Percentiles rank a stretch among this genome's conserved stretches.
Conservation (phyloP, 202 grass and related monocot species). For the Schoenoplectus tabernaemontani region DNA sequence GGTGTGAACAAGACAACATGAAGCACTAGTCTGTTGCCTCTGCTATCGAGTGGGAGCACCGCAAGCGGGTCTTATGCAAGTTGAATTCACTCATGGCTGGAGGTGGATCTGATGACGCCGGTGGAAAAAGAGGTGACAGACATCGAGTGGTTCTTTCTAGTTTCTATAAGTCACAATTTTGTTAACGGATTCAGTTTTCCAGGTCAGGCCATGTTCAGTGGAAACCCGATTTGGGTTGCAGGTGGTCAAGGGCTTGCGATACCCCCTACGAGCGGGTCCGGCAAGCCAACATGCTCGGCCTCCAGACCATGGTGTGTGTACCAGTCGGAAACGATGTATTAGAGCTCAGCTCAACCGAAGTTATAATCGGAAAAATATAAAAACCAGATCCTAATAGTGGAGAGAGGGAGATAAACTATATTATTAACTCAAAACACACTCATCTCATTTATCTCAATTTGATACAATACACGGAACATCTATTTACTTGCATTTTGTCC, state of each 20-base stretch:
- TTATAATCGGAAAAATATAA: too few species aligned
- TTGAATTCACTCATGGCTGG: slow-evolving; percentile 74
- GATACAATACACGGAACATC: too few species aligned
- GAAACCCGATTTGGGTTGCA: slow-evolving; percentile 49
- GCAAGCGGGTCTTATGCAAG: slow-evolving; percentile 71
- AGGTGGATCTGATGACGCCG: slow-evolving; percentile 34
- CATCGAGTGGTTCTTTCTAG: slow-evolving; percentile 97
- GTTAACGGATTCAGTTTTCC: slow-evolving; percentile 41
- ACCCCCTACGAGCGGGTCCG: slow-evolving; percentile 51
- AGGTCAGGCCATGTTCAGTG: slow-evolving; percentile 39
- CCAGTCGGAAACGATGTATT: slow-evolving; percentile 65
- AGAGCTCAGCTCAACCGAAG: slow-evolving; percentile 77
- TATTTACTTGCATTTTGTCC: too few species aligned
- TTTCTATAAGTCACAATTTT: slow-evolving; percentile 94
- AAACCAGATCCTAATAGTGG: too few species aligned
- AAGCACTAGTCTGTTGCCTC: background rate
- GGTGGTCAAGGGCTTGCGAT: slow-evolving; percentile 25
- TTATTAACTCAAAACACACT: too few species aligned
- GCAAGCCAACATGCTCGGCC: slow-evolving; percentile 56
- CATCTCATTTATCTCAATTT: too few species aligned
- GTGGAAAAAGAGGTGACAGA: slow-evolving; percentile 89
- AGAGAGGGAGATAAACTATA: too few species aligned
- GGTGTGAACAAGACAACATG: slow-evolving; percentile 60
- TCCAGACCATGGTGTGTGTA: slow-evolving; percentile 85
- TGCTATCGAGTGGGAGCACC: slow-evolving; percentile 70